Evolutionary conservation across 2,329 filamentous ascomycete species (phyloP).

Genomic region (Fusarium abutilonis): DNA sequence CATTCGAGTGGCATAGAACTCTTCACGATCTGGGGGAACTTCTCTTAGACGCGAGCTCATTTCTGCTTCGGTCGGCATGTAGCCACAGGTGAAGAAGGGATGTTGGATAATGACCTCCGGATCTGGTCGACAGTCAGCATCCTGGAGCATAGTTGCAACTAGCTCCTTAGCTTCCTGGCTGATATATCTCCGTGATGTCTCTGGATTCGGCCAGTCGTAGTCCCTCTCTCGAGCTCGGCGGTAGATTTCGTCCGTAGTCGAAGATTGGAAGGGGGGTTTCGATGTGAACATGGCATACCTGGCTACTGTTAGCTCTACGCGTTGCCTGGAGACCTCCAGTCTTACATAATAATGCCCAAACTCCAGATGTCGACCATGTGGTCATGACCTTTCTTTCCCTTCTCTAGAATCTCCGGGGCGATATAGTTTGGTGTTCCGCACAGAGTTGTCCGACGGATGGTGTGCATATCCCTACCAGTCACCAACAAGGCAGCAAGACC

Average conservation of each 20-base stretch:
- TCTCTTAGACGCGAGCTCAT: conserved; percentile 69
- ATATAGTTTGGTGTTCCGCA: conserved; percentile 99
- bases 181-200: conserved; percentile 74
- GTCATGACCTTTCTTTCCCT: conserved; percentile 92
- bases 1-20: conserved; percentile 65
- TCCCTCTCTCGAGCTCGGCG: conserved; percentile 74
- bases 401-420: conserved; percentile 93
- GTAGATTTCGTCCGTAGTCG: conserved; percentile 87
- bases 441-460: conserved; percentile 85
- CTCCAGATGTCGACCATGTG: conserved; percentile 99
- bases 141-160: conserved; percentile 78
- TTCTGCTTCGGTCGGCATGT: conserved; percentile 71
- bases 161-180: conserved; percentile 80
- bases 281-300: conserved; percentile 97
- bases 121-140: conserved; percentile 77
- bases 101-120: conserved; percentile 84
- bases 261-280: conserved; percentile 94
- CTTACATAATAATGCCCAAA: conserved; percentile 93
- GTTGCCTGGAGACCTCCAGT: neutral
- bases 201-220: conserved; percentile 80
- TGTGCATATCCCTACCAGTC: conserved; percentile 89
- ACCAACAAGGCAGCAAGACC: conserved; percentile 91
- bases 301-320: conserved; percentile 22
- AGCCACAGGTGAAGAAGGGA: conserved; percentile 80
- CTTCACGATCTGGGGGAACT: conserved; percentile 63